These are phyloP conservation scores for Nicotiana benthamiana DNA, from an alignment of 257 asterid genomes.

Conservation along the genomic window DNA sequence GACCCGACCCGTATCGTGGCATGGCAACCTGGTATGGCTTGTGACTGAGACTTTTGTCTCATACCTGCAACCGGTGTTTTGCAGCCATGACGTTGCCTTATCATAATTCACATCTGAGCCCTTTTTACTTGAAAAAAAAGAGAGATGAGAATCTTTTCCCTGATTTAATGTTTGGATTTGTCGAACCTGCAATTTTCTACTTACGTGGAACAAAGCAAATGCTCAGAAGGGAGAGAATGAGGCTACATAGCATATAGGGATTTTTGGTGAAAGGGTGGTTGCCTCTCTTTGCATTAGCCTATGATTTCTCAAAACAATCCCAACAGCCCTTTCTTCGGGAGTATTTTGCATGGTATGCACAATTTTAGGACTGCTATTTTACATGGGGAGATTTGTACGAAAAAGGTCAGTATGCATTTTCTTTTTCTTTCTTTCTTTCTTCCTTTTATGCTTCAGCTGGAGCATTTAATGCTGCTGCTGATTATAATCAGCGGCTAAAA, in stretches of 20 bases:
- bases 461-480: background rate
- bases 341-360: no score
- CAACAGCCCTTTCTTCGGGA: background rate
- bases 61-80: no score
- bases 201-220: background rate
- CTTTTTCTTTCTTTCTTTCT: background rate
- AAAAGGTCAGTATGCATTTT: background rate
- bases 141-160: no score
- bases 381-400: no score
- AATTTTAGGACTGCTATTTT: no score
- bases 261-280: conserved; percentile 36
- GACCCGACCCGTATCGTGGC: no score
- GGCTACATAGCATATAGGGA: conserved; percentile 8
- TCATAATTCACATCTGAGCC: background rate
- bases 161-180: no score
- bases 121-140: no score
- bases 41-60: no score
- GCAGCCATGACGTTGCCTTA: no score
- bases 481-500: background rate
- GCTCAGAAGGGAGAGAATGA: conserved; percentile 4
- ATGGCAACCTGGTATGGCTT: no score
- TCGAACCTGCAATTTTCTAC: no score
- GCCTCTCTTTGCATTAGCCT: conserved; percentile 39
- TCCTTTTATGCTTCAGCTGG: background rate
- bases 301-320: conserved; percentile 3